Base-by-base conservation (phyloP, 768 basidiomycete species). In the Tricholoma terreum region DNA sequence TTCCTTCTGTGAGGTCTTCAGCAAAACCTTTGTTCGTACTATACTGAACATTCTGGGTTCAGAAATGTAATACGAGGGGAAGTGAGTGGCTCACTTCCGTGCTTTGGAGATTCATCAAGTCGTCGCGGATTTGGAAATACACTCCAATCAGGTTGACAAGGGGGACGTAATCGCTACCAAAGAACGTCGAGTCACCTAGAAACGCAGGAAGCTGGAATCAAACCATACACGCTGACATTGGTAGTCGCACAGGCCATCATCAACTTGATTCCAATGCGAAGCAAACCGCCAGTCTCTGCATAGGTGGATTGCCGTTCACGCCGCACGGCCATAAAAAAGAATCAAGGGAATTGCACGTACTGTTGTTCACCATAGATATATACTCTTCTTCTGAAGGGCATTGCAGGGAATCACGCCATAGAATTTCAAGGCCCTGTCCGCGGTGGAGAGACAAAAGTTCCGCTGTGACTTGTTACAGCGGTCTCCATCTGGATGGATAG, bases 361-460 rank as follows among this genome's bases (percentile, higher is more conserved):
- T 99, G 65, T 95, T 91, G 70, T 94, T 93, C 31, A 98, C 96
- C 96, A 99, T 99, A 3, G 80, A 73, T 35, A 99, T 80, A 65
- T 98, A 99, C 65, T 99, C 92, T 58, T 94, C 89, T 69, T 99
- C 96, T 0, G 89, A 90, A 4, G 96, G 96, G 67, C 96, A 98
- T 40, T 80, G 84, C 17, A 98, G 71, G 5, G 87, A 89, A 66
- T 98, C 96, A 53, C 96, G 79, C 95, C 95, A 99, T 36, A 95
- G 83, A 6, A 99, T 80, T 66, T 98, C 96, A 8, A 96, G 80
- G 0, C 96, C 96, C 69, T 98, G 96, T 0, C 96, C 96, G 1
- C 96, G 87, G 72, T 98, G 96, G 1, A 98, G 78, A n/a, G 87
- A 86, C 12, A 94, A 71, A 21, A 94, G 73, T 64, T 94, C 92